Evolutionary conservation across 2,329 filamentous ascomycete genomes (phyloP), one percentile per base, ranked within the genome.

Genomic region (Claviceps maximensis): DNA sequence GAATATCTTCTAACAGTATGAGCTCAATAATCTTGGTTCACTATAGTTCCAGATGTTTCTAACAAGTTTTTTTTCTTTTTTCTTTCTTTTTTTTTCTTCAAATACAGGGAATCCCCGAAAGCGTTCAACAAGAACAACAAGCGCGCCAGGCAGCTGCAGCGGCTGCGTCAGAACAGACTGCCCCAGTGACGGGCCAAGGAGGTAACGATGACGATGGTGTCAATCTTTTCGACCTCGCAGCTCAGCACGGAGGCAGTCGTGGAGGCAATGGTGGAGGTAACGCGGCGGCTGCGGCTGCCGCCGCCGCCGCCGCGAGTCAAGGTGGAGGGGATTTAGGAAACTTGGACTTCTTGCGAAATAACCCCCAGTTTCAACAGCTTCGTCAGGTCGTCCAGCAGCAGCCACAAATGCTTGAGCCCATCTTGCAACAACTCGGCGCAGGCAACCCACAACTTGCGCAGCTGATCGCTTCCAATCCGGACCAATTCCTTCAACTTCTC

Each of bases 381-480:
- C 86, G 93, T 58, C 90, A 96, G 71, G 85, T 98, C 23, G 91
- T 98, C 46, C 93, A 98, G 72, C 90, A 96, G 69, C 88, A 97
- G 68, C 93, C 93, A 19, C 87, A 93, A 67, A 98, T 98, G 93
- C 84, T 98, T 23, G 93, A 98, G 74, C 91, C 93, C 7, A 97
- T 98, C 60, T 76, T 98, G 53, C 91, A 97, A 71, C 90, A 96
- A 71, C 88, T 98, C 40, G 90, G 89, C 38, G 86, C 89, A 23
- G 91, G 91, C 27, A 98, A 98, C 72, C 93, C 93, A 19, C 87
- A 95, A 67, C 82, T 98, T 53, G 93, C 93, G 8, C 85, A 91
- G 67, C 78, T 96, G 65, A 98, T 98, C 58, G 86, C 87, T 42
- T 82, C 87, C 65, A 89, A 97, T 69, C 90, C 89, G 8, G 89